phyloP scores from a whole-genome alignment of 352 stramenopile species.

The Phytophthora macrochlamydospora region DNA sequence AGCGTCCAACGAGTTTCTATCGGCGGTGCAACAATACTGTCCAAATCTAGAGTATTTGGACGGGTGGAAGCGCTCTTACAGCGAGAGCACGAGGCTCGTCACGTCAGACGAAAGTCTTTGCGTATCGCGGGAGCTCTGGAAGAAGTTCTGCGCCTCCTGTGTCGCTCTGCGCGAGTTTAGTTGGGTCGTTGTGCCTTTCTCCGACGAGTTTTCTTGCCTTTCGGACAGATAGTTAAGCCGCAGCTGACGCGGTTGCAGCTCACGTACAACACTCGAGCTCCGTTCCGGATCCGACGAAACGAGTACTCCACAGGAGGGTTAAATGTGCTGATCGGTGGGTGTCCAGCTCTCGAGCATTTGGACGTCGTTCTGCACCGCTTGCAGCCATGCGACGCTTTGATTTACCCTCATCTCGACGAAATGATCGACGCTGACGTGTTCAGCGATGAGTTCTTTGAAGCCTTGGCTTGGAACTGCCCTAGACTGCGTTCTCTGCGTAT shows the following conservation, averaged over 20 bases:
- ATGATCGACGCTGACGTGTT: slow-evolving; percentile 63
- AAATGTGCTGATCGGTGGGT: slow-evolving; percentile 38
- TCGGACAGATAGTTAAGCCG: slow-evolving; percentile 41
- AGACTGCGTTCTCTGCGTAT: slow-evolving; percentile 39
- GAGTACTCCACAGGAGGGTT: slow-evolving; percentile 54
- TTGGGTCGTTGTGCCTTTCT: slow-evolving; percentile 72
- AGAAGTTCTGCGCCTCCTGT: slow-evolving; percentile 48
- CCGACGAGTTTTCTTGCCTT: slow-evolving; percentile 71
- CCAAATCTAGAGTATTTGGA: slow-evolving; percentile 66
- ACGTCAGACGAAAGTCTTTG: slow-evolving; percentile 44
- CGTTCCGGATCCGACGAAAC: slow-evolving; percentile 53
- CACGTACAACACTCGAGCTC: slow-evolving; percentile 54
- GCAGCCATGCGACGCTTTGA: slow-evolving; percentile 46
- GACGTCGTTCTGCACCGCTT: slow-evolving; percentile 57
- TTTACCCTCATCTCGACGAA: slow-evolving; percentile 64
- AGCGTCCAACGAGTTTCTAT: slow-evolving; percentile 44
- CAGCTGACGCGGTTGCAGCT: slow-evolving; percentile 49
- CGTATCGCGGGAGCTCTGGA: slow-evolving; percentile 43
- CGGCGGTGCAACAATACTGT: slow-evolving; percentile 36
- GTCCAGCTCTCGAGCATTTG: slow-evolving; percentile 36
- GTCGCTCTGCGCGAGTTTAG: slow-evolving; percentile 57
- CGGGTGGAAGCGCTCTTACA: slow-evolving; percentile 67
- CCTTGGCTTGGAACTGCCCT: slow-evolving; percentile 29
- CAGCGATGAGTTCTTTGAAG: slow-evolving; percentile 44
- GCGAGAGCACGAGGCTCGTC: slow-evolving; percentile 39